Conservation (phyloP, 139 green algal genomes). For the Cymbomonas tetramitiformis region DNA sequence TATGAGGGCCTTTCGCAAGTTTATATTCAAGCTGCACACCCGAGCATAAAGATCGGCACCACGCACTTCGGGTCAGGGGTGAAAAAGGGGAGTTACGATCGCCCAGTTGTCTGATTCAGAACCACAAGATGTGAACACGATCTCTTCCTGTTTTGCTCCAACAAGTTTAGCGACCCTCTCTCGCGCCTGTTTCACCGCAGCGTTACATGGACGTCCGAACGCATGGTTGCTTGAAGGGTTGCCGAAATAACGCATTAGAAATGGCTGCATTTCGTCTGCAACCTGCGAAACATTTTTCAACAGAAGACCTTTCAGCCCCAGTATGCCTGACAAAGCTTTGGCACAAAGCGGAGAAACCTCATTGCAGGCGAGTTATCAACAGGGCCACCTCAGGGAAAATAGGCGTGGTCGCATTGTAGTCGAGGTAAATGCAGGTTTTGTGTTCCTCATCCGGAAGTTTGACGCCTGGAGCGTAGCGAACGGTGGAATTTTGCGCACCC, state of each 20-base stretch:
- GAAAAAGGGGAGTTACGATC: constrained; percentile 11
- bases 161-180: constrained; percentile 40
- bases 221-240: constrained; percentile 48
- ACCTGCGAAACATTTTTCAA: too few species aligned
- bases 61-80: too few species aligned
- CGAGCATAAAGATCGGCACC: too few species aligned
- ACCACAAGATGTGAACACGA: constrained; percentile 30
- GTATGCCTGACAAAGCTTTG: too few species aligned
- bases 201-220: constrained; percentile 27
- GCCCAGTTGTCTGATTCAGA: constrained; percentile 23
- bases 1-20: too few species aligned
- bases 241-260: constrained; percentile 37
- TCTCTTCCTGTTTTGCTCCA: constrained; percentile 8
- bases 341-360: too few species aligned
- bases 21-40: too few species aligned
- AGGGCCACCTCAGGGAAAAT: constrained; percentile 49
- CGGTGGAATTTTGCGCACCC: too few species aligned
- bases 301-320: too few species aligned
- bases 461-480: too few species aligned
- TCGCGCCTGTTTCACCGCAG: constrained; percentile 25
- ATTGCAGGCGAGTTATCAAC: too few species aligned
- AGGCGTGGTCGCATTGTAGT: constrained; percentile 48
- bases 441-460: too few species aligned
- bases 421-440: constrained; percentile 36
- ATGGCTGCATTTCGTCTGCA: constrained; percentile 44